Base-by-base conservation (phyloP, 1,139 yeast species). In the Lodderomyces jiufengensis region DNA sequence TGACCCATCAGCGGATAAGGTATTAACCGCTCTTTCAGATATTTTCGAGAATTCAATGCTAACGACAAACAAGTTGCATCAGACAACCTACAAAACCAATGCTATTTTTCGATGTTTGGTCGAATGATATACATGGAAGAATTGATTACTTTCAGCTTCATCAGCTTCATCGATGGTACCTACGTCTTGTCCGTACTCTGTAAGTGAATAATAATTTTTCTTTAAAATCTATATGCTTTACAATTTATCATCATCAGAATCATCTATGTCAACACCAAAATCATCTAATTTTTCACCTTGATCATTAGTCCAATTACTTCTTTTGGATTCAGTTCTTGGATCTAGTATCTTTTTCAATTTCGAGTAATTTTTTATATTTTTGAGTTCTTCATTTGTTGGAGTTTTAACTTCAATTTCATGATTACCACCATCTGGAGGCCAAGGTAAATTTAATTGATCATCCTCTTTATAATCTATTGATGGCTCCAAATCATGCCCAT, bases 371-470 rank as follows among this genome's bases (percentile, higher is more conserved):
- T 47, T 32, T 5, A 38, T 36, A 7, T 26, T 24, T 20, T 49
- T 42, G 15, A 49, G 50, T 35, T 54, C 52, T 14, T 52, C 47
- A 23, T 57, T 55, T 10, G 46, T 26, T 13, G 50, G 55, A 9
- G 51, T 50, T n/a, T 39, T 45, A 7, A 41, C 43, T 3, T 31
- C 31, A 12, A 46, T 46, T 11, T 59, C 71, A 42, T 65, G 71
- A 42, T 65, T 70, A 47, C 78, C 71, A 3, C 87, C 88, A 62
- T 86, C 95, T 2, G 95, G 94, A 0, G 95, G 95, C 95, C 95
- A 87, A 1, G 88, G 94, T 41, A 81, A 60, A 3, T 75, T 70
- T 37, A 81, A 54, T 46, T 80, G 76, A 52, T 83, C 92, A 34
- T 73, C 76, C 22, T 73, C 76, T 32, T 41, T 63, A 55, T 40